A percentile compares a stretch with the other conserved stretches of the same genome.
Conservation (phyloP, 2,329 filamentous ascomycete species). For the Alternaria ethzedia region DNA sequence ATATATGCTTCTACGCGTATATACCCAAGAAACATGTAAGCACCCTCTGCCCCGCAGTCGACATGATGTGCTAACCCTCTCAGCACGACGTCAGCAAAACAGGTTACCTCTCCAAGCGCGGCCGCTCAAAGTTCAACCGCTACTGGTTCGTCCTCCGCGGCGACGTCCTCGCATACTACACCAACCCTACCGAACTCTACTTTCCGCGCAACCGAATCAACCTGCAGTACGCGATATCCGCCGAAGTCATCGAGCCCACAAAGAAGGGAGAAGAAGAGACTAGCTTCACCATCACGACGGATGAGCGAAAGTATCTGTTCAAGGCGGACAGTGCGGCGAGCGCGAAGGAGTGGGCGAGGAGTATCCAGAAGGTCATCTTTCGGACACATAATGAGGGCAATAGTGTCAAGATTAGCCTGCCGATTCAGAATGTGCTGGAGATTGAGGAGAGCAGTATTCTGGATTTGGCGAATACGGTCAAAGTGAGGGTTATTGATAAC, state of each 20-base stretch:
- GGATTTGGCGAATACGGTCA: slow-evolving; percentile 91
- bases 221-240: slow-evolving; percentile 87
- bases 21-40: slow-evolving; percentile 88
- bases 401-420: slow-evolving; percentile 93
- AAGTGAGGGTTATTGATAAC: slow-evolving; percentile 89
- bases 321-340: slow-evolving; percentile 85
- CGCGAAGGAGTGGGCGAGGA: slow-evolving; percentile 96
- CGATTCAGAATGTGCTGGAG: slow-evolving; percentile 87
- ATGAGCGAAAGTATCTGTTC: slow-evolving; percentile 84
- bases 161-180: slow-evolving; percentile 89
- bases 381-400: slow-evolving; percentile 95
- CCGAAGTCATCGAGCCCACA: slow-evolving; percentile 72
- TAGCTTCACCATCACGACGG: slow-evolving; percentile 81
- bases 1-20: slow-evolving; percentile 97
- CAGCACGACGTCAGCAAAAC: slow-evolving; percentile 72
- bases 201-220: slow-evolving; percentile 93
- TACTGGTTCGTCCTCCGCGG: slow-evolving; percentile 95
- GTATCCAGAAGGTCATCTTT: slow-evolving; percentile 92
- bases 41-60: neutral
- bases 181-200: slow-evolving; percentile 82
- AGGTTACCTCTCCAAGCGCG: slow-evolving; percentile 86
- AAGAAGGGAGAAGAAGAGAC: slow-evolving; percentile 73
- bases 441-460: slow-evolving; percentile 91
- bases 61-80: slow-evolving; percentile 23
- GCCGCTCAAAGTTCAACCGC: slow-evolving; percentile 85